Conservation (phyloP, 139 green algal genomes). For the Micractinium conductrix region DNA sequence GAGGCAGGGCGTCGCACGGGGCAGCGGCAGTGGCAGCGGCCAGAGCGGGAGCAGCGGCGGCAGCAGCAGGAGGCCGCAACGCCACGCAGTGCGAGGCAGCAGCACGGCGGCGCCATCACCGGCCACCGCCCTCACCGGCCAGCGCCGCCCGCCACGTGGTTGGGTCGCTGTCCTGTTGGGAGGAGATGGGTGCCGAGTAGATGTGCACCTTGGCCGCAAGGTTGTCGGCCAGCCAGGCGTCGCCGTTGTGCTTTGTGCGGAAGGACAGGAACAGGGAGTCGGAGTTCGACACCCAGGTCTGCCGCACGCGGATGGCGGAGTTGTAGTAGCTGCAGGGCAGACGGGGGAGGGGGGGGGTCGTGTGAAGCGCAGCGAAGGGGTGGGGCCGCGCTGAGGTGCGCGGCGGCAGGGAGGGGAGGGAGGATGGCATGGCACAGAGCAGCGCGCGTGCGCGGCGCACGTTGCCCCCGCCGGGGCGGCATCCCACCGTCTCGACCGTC, state of each 20-base stretch:
- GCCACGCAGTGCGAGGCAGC: too few relatives aligned
- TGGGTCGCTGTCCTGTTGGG: not conserved
- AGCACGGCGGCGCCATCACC: too few relatives aligned
- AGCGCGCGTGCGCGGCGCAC: too few relatives aligned
- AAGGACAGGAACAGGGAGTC: not conserved
- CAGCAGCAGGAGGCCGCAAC: too few relatives aligned
- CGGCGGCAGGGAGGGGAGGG: not conserved
- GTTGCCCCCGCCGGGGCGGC: too few relatives aligned
- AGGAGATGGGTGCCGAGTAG: not conserved
- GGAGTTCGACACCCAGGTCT: not conserved
- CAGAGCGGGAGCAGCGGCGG: too few relatives aligned
- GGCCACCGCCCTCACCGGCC: not conserved
- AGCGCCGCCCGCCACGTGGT: not conserved
- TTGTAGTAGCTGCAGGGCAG: not conserved
- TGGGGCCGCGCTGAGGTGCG: not conserved
- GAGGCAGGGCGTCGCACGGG: not conserved
- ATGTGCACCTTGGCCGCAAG: not conserved
- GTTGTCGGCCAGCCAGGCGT: not conserved
- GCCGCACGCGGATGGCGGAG: not conserved
- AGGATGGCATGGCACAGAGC: too few relatives aligned
- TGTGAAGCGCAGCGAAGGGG: too few relatives aligned
- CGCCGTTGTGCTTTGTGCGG: not conserved
- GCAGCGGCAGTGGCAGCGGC: not conserved
- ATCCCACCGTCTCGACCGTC: too few relatives aligned
- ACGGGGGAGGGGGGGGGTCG: not conserved